Evolutionary conservation across 805 yeast genomes (phyloP).

Genomic region (Sugiyamaella smithiae): DNA sequence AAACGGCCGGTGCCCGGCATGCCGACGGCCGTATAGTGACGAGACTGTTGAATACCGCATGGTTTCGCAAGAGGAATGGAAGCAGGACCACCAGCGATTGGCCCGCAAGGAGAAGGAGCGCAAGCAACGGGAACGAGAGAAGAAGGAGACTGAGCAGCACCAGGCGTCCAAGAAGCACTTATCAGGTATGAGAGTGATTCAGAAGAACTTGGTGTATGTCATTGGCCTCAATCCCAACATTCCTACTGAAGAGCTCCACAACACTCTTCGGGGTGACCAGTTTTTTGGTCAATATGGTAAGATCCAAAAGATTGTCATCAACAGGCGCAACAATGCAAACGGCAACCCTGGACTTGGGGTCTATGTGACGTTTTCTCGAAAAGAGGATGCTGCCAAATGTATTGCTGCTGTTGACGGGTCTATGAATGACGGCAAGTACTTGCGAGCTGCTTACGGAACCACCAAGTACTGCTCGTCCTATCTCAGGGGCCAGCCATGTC

Average conservation of each 20-base stretch:
- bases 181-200: conserved; percentile 97
- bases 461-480: conserved; percentile 98
- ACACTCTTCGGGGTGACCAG: conserved; percentile 79
- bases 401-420: conserved; percentile 91
- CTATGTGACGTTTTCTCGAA: conserved; percentile 86
- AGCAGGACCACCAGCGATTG: conserved; percentile 73
- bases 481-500: conserved; percentile 91
- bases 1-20: conserved; percentile 96
- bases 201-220: conserved; percentile 93
- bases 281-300: conserved; percentile 99
- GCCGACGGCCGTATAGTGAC: conserved; percentile 92
- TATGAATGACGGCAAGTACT: conserved; percentile 81
- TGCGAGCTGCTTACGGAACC: conserved; percentile 97
- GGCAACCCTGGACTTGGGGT: conserved; percentile 84
- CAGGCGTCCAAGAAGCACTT: conserved; percentile 67
- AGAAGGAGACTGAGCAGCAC: conserved; percentile 82
- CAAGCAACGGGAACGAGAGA: conserved; percentile 85
- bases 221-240: conserved; percentile 89
- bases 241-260: conserved; percentile 80
- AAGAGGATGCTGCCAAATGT: conserved; percentile 94
- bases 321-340: conserved; percentile 60
- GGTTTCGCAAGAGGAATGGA: conserved; percentile 83
- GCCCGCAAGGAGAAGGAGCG: conserved; percentile 69
- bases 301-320: conserved; percentile 89
- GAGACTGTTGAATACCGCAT: conserved; percentile 84